Evolutionary conservation across 2,329 filamentous ascomycete species (phyloP), one percentile per base, ranked within the genome.

Genomic region (Pseudogymnoascus sp.): DNA sequence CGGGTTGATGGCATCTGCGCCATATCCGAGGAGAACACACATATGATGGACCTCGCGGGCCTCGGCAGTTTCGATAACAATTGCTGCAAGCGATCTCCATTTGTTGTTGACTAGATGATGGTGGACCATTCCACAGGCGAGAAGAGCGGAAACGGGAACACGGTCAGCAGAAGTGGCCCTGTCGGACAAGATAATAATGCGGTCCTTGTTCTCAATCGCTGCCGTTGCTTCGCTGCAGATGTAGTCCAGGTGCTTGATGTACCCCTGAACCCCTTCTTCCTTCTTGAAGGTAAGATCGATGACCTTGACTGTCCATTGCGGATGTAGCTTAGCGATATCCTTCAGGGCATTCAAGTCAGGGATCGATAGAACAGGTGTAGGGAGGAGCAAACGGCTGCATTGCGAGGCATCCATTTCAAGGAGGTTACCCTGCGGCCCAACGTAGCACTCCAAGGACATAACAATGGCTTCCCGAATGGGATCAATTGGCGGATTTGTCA

Each of bases 41-140:
- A 97, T 96, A 79, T 97, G 93, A 77, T 97, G 93, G 6, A 97
- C 93, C 77, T 97, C 93, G 78, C 93, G 91, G 70, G 93, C 93
- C 76, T 97, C 93, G 54, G 89, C 93, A 67, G 93, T 96, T 80
- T 97, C 93, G 36, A 96, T 85, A 42, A 96, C 83, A 54, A 97
- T 79, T 57, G 93, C 93, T 69, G 86, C 91, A 77, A 93, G 85
- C 11, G 93, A 93, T 75, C 93, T 85, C 91, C 93, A 96, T 79
- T 96, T 93, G 83, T 96, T 97, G 77, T 88, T 89, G 66, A 97
- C 92, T 69, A 97, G 82, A 75, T 97, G 92, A 73, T 97, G 93
- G 77, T 97, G 93, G 23, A 97, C 90, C 83, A 97, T 91, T 73
- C 91, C 91, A 63, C 91, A 96, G 42, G 91, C 93, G 62, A 97